Base-by-base conservation (phyloP, 345 rosid species). In the Corchorus olitorius region DNA sequence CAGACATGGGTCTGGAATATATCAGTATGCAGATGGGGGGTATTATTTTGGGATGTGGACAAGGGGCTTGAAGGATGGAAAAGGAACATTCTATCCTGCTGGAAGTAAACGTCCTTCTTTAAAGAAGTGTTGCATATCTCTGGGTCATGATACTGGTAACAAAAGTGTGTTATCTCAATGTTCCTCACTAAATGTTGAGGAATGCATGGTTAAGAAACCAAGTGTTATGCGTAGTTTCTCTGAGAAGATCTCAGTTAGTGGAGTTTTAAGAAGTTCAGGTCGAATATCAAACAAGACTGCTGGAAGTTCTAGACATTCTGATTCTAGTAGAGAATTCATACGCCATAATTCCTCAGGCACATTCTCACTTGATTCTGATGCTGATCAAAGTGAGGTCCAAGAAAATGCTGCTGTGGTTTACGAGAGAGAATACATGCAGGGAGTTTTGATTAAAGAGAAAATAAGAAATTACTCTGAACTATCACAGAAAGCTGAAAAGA, bases 391-490 rank as follows among this genome's bases (percentile, higher is more conserved):
- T 56, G 91, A 80, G 80, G 74, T 74, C 82, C 86, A 77, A 74
- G 78, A 79, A 65, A 80, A 64, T 59, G 70, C 74, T 74, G 83
- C 84, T 33, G 41, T 87, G 15, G 86, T 85, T 77, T 88, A 87
- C 76, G 98, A 95, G 74, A 87, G 99, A 82, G 98, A 95, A 80
- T 95, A 93, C 82, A 83, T 90, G 89, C 98, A 95, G 79, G 99
- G 99, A 75, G 88, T 95, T 77, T 77, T 93, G 83, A 87, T 88
- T 79, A 93, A 79, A 77, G 99, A 95, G 83, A 82, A 20, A 73
- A 22, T 84, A 5, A 79, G 83, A 80, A 84, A 61, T 77, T 82
- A 79, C 70, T 61, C 58, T 63, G 86, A 87, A 79, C 52, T 35
- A 77, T 75, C 80, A 8, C 81, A 70, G 45, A 88, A 87, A 76